Percentiles rank a stretch among this genome's conserved stretches.
Conservation (phyloP, 2,329 filamentous ascomycete genomes). For the Ampelomyces quisqualis region DNA sequence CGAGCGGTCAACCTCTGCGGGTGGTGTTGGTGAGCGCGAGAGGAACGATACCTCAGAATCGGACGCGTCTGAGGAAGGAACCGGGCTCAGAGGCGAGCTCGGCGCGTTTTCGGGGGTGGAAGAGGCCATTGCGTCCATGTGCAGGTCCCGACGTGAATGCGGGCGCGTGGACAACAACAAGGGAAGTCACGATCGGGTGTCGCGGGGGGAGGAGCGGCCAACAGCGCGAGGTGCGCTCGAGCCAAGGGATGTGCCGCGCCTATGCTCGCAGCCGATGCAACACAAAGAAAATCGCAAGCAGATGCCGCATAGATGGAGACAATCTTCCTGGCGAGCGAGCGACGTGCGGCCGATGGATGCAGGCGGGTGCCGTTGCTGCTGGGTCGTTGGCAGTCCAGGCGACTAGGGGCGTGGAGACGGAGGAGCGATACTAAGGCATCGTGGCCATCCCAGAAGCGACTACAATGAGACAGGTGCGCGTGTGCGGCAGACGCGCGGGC, state of each 20-base stretch:
- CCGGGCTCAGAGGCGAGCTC: constrained; percentile 47
- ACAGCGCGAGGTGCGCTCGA: constrained; percentile 6
- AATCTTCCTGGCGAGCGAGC: not conserved
- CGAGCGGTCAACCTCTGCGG: constrained; percentile 33
- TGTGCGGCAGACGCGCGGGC: constrained; percentile 25
- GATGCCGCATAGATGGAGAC: constrained; percentile 4
- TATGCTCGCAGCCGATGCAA: constrained; percentile 1
- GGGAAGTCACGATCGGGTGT: constrained; percentile 15
- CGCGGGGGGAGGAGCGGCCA: constrained; percentile 12
- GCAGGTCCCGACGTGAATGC: constrained; percentile 5
- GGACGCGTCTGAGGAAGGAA: constrained; percentile 43
- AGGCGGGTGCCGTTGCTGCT: constrained; percentile 21
- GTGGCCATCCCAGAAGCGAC: constrained; percentile 17
- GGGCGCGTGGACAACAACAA: constrained; percentile 7
- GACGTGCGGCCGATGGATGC: constrained; percentile 2
- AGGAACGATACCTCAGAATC: constrained; percentile 35
- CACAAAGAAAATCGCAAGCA: constrained; percentile 1
- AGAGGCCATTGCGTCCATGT: constrained; percentile 33
- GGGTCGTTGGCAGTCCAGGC: constrained; percentile 12
- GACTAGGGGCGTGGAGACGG: constrained; percentile 17
- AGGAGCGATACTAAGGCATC: constrained; percentile 27
- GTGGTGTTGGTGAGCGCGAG: constrained; percentile 37
- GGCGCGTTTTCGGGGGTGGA: constrained; percentile 18
- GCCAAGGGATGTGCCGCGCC: constrained; percentile 13
- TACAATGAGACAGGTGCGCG: constrained; percentile 20